phyloP scores from a whole-genome alignment of 2,329 filamentous ascomycete genomes.

The Aureobasidium sp. region DNA sequence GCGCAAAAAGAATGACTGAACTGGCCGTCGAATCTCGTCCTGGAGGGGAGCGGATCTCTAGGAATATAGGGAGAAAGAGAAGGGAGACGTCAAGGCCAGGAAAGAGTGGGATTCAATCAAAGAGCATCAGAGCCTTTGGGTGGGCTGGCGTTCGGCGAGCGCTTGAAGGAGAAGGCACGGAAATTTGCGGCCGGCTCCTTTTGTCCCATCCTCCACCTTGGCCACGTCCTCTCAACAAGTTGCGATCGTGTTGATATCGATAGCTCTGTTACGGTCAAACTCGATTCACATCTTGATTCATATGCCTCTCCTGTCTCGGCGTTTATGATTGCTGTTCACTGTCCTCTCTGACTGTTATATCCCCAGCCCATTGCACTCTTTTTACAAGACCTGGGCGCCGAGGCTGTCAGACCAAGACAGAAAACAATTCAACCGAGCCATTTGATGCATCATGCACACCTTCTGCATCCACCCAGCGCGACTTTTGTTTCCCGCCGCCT shows the following conservation, averaged over 20 bases:
- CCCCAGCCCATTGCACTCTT: neutral
- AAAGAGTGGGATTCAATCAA: constrained; percentile 14
- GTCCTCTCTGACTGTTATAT: neutral
- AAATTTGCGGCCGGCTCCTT: constrained; percentile 10
- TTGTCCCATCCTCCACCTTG: neutral
- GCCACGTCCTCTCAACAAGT: constrained; percentile 3
- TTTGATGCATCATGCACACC: constrained; percentile 6
- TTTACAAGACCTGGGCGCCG: neutral
- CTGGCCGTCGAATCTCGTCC: neutral
- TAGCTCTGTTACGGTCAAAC: neutral
- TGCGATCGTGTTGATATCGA: neutral
- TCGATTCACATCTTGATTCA: neutral
- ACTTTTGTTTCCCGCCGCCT: neutral
- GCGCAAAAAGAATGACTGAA: constrained; percentile 12
- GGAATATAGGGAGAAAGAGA: neutral
- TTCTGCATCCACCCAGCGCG: constrained; percentile 10
- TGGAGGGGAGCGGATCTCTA: neutral
- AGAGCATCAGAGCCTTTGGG: constrained; percentile 6
- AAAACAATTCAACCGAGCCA: constrained; percentile 12
- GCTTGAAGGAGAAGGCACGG: constrained; percentile 5
- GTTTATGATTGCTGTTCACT: neutral
- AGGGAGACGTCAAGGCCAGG: constrained; percentile 3
- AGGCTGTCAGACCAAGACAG: constrained; percentile 9
- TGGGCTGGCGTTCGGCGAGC: constrained; percentile 13
- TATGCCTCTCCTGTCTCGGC: neutral